Evolutionary conservation across 1,284 basidiomycete species (phyloP), one percentile per base, ranked within the genome.

Genomic region (Tremellales sp.): DNA sequence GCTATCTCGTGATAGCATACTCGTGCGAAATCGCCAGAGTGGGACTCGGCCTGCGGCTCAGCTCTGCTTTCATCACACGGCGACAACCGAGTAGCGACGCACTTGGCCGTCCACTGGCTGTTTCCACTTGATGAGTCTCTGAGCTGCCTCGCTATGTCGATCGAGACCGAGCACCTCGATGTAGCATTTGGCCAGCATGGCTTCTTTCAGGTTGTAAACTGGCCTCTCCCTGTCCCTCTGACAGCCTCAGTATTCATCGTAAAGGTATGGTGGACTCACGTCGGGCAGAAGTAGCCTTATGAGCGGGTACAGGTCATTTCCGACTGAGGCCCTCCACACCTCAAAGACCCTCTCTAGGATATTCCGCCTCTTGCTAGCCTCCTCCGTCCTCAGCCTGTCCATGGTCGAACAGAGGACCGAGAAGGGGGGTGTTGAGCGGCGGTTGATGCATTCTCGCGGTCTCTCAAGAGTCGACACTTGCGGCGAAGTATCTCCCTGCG

Each of bases 151-250:
- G 49, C 87, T 85, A 64, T 83, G 83, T 64, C 76, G 80, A 43
- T 85, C 83, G 1, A 97, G 77, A 0, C 87, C 88, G 35, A 97
- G 86, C 0, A 92, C 79, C 54, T 87, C 85, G 73, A 92, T 89
- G 67, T 92, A 93, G 10, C 82, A 83, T 71, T 89, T 92, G 2
- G 90, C 90, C 2, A 97, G 76, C 62, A 86, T 87, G 72, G 86
- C 86, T 75, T 97, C 93, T 69, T 96, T 96, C 56, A 94, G 71
- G 8, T 88, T 87, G 71, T 96, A 97, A 0, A 90, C 84, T 0
- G 88, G 81, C 44, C 92, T 82, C 57, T 94, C 89, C 29, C 86
- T 80, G 68, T 97, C 92, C 80, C 89, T 87, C 90, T 96, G 67
- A 4, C 12, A 1, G 29, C 0, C 25, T 45, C 47, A 26, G 17